Evolutionary conservation across 768 basidiomycete genomes (phyloP).

Genomic region (Hygrophoropsis aurantiaca): DNA sequence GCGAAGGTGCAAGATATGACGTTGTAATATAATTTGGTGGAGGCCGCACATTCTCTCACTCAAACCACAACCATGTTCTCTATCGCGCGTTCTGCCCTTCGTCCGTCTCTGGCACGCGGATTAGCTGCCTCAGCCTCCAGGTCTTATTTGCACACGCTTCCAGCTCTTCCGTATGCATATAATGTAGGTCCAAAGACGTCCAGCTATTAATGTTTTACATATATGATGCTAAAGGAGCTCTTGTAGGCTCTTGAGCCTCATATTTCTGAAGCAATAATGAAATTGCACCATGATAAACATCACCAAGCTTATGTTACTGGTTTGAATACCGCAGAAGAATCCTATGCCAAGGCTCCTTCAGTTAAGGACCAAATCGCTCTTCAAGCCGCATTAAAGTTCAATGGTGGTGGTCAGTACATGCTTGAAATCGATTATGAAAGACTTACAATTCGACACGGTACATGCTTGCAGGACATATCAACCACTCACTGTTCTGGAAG

Average conservation of each 20-base stretch:
- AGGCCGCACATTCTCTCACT: not conserved
- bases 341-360: slow-evolving; percentile 65
- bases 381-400: slow-evolving; percentile 93
- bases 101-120: slow-evolving; percentile 45
- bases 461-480: slow-evolving; percentile 70
- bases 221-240: not conserved
- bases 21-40: not conserved
- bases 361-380: slow-evolving; percentile 78
- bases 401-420: slow-evolving; percentile 75
- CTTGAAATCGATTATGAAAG: not conserved
- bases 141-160: slow-evolving; percentile 68
- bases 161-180: slow-evolving; percentile 77
- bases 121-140: slow-evolving; percentile 41
- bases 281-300: slow-evolving; percentile 88
- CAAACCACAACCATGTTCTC: slow-evolving; percentile 45
- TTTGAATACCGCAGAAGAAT: slow-evolving; percentile 88
- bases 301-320: slow-evolving; percentile 94
- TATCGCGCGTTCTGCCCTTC: slow-evolving; percentile 42
- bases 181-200: slow-evolving; percentile 46
- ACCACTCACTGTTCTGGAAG: slow-evolving; percentile 97
- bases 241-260: slow-evolving; percentile 84
- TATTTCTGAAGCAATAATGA: slow-evolving; percentile 93
- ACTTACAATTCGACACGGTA: not conserved
- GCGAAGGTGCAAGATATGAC: no score
- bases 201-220: not conserved